These are phyloP conservation scores for Nepenthes mirabilis DNA, from an alignment of 148 eudicot species.

Conservation along the genomic window DNA sequence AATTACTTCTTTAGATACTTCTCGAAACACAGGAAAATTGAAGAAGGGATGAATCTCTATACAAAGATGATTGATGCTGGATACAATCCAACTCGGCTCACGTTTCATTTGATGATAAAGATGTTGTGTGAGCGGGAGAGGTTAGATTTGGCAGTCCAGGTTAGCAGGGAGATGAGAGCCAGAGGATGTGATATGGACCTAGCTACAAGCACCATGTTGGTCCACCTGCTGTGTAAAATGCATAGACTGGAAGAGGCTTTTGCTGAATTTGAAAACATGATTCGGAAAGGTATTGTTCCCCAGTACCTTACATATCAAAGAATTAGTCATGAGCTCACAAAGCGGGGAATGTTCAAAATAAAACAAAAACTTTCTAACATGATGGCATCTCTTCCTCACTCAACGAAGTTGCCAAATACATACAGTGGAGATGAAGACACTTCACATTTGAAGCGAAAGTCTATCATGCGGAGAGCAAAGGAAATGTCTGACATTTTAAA, in stretches of 20 bases:
- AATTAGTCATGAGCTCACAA: conserved; percentile 36
- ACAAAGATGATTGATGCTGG: conserved; percentile 50
- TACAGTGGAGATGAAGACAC: conserved; percentile 13
- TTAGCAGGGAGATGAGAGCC: conserved; percentile 55
- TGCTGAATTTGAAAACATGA: conserved; percentile 43
- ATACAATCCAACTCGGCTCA: conserved; percentile 36
- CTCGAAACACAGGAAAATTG: conserved; percentile 29
- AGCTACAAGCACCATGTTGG: conserved; percentile 33
- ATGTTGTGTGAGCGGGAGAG: conserved; percentile 55
- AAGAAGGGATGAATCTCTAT: conserved; percentile 51
- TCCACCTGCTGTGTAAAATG: conserved; percentile 42
- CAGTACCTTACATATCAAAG: conserved; percentile 32
- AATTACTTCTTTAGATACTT: conserved; percentile 52
- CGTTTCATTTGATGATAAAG: conserved; percentile 49
- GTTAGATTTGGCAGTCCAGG: conserved; percentile 31
- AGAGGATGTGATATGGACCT: conserved; percentile 44
- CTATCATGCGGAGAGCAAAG: conserved; percentile 44
- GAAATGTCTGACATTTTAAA: conserved; percentile 39
- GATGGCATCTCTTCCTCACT: conserved; percentile 36
- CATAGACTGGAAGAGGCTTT: conserved; percentile 44
- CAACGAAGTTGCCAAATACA: conserved; percentile 27
- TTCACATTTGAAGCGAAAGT: conserved; percentile 27
- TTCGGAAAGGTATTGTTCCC: conserved; percentile 47
- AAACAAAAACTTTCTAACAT: conserved; percentile 24
- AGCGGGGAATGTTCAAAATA: conserved; percentile 28